Base-by-base conservation (phyloP, 768 basidiomycete species). In the Suillus tomentosus region DNA sequence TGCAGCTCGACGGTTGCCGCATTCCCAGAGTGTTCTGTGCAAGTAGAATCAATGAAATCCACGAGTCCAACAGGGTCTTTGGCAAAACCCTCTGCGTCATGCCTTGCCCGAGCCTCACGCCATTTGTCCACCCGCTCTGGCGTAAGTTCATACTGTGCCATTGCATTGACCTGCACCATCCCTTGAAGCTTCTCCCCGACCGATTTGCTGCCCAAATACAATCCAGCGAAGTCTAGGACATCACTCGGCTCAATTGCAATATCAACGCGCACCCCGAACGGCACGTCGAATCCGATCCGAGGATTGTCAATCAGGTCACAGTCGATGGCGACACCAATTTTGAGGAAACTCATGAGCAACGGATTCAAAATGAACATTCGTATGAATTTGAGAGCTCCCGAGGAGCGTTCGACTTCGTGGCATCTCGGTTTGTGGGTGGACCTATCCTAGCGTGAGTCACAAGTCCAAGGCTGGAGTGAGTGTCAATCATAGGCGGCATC, bases 121-220 rank as follows among this genome's bases (percentile, higher is more conserved):
- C 48, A 50, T 50, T 7, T 14, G 13, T 24, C 7, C 14, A 50
- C 2, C 13, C 22, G 22, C 7, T 24, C 22, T 0, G 48, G 6
- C 14, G 48, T 24, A 22, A 50, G 48, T 50, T 50, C 48, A 22
- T 13, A 50, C 22, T 13, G 24, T 24, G 48, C 14, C 48, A 50
- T 50, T 6, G 48, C 48, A 50, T 50, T 50, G 24, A 50, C 22
- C 48, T 50, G 48, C 13, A 50, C 48, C 48, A 50, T 50, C 48
- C 48, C 48, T 27, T 24, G 48, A 50, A 50, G 48, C 22, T 50
- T 50, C 7, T 50, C 48, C 6, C 14, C 14, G 8, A 13, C 2
- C 14, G 22, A 14, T 14, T 50, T 50, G 22, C 22, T 24, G 24
- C 22, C 13, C 6, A 50, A 7, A 50, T 50, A 50, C 22, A 50